Conservation (phyloP, 2,329 filamentous ascomycete genomes). For the Ceratocystis smalleyi region DNA sequence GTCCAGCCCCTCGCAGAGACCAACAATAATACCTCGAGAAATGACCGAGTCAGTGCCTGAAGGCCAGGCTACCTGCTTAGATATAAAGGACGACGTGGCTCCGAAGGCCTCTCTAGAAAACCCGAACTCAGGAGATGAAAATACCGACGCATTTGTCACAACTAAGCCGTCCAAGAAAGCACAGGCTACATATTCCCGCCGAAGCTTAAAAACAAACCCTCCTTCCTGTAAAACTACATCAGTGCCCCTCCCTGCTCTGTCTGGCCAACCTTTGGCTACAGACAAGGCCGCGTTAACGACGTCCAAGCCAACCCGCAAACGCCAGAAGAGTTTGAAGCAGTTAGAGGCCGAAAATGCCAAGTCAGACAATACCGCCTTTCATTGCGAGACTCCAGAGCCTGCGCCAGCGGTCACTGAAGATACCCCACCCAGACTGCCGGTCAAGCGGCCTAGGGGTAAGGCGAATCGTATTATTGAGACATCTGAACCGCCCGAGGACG, state of each 20-base stretch:
- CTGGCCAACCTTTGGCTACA: neutral
- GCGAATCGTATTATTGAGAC: slow-evolving; percentile 8
- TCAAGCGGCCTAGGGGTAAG: slow-evolving; percentile 1
- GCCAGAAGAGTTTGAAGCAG: neutral
- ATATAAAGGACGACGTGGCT: neutral
- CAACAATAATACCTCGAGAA: neutral
- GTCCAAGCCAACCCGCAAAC: neutral
- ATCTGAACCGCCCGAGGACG: neutral
- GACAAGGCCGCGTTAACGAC: neutral
- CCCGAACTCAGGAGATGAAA: neutral
- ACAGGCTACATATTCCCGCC: slow-evolving; percentile 5
- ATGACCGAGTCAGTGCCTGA: neutral
- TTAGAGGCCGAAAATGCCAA: neutral
- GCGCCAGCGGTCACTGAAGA: neutral
- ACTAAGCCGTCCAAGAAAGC: slow-evolving; percentile 1
- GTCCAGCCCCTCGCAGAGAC: neutral
- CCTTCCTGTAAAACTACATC: neutral
- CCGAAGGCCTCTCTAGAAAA: neutral
- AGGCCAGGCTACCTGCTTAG: neutral
- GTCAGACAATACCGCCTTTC: neutral
- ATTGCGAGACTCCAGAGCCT: neutral
- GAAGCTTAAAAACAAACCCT: neutral
- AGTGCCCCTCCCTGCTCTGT: slow-evolving; percentile 3
- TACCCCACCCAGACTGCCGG: neutral
- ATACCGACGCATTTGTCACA: neutral